A percentile compares a stretch with the other conserved stretches of the same genome.
Conservation (phyloP, 768 basidiomycete species). For the Lentinus brumalis region DNA sequence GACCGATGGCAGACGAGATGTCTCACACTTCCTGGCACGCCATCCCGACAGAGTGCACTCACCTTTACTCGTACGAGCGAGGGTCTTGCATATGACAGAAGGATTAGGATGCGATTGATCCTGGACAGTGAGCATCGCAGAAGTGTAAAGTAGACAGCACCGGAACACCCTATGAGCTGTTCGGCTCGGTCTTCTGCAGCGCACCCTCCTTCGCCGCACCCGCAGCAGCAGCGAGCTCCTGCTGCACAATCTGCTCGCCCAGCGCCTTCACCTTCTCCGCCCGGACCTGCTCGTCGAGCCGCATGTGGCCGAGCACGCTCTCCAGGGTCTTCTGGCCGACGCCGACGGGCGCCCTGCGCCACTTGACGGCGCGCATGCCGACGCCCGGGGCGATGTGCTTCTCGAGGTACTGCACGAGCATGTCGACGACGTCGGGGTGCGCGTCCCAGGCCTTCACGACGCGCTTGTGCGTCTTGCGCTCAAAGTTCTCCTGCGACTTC, state of each 20-base stretch:
- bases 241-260: slow-evolving; percentile 42
- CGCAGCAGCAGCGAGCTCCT: slow-evolving; percentile 33
- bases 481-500: slow-evolving; percentile 95
- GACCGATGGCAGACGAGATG: too few relatives aligned
- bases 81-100: too few relatives aligned
- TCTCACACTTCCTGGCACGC: too few relatives aligned
- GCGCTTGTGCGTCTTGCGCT: slow-evolving; percentile 79
- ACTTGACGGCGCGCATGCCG: slow-evolving; percentile 79
- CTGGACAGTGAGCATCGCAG: not conserved
- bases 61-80: too few relatives aligned
- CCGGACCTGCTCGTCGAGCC: slow-evolving; percentile 32
- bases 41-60: too few relatives aligned
- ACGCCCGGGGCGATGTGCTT: slow-evolving; percentile 82
- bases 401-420: slow-evolving; percentile 80
- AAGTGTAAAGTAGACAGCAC: not conserved
- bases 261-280: slow-evolving; percentile 33
- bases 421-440: slow-evolving; percentile 71
- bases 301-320: slow-evolving; percentile 35
- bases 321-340: slow-evolving; percentile 45
- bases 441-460: slow-evolving; percentile 92
- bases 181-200: slow-evolving; percentile 2
- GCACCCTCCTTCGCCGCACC: slow-evolving; percentile 13
- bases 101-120: too few relatives aligned
- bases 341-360: slow-evolving; percentile 66
- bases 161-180: not conserved